Base-by-base conservation (phyloP, 192 early-diverging fungal genomes). In the Phlyctochytrium arcticum region DNA sequence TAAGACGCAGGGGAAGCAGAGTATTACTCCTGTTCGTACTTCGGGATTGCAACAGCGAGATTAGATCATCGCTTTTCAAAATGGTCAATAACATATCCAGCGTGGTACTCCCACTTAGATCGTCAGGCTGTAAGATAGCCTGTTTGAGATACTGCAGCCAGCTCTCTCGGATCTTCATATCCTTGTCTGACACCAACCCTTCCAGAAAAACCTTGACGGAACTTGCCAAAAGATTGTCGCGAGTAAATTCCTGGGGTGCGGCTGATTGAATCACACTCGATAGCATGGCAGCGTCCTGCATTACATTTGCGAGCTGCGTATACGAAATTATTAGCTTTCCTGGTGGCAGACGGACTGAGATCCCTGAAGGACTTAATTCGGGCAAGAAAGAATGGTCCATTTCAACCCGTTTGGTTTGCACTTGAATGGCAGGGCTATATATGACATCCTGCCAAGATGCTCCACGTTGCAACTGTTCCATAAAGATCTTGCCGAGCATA, bases 191-290 rank as follows among this genome's bases (percentile, higher is more conserved):
- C 4, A 74, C 69, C n/a, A 65, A 70, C 1, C 74, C 74, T 47
- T 87, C 83, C 57, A 87, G 44, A 67, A 85, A 83, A 60, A 78
- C 80, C 3, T 77, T 67, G 36, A 46, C 62, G 15, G 78, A 75
- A 24, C 75, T 55, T 6, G 65, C 57, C 19, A 82, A 54, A 12
- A 33, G 35, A 32, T 29, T 51, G 23, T 4, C 26, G 47, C 51
- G 54, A 39, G 17, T 69, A 35, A 26, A 59, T 58, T 60, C 65
- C 55, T 42, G 17, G n/a, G 9, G n/a, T n/a, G n/a, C n/a, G n/a
- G n/a, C n/a, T n/a, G n/a, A n/a, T n/a, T n/a, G n/a, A n/a, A n/a
- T n/a, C n/a, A n/a, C n/a, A n/a, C n/a, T n/a, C n/a, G n/a, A n/a
- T n/a, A n/a, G n/a, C n/a, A n/a, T n/a, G n/a, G n/a, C n/a, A n/a